Base-by-base conservation (phyloP, 108 stramenopile species). In the Cyclostephanos tholiformis region DNA sequence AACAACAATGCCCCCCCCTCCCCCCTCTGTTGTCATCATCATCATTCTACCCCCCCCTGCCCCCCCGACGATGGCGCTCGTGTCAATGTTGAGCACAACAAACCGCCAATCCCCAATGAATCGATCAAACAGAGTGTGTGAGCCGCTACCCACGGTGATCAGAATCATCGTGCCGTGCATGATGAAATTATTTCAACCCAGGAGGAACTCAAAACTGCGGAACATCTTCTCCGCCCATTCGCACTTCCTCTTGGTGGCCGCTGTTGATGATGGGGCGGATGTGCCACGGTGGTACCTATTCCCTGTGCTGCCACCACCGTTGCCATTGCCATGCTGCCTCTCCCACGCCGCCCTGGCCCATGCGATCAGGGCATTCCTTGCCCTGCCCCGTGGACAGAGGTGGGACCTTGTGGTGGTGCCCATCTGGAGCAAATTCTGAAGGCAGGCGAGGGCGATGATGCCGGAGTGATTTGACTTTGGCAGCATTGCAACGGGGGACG, bases 331-430 rank as follows among this genome's bases (percentile, higher is more conserved):
- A n/a, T n/a, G 14, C 17, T 9, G 29, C 6, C 39, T 17, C 4
- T 67, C 64, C 44, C 60, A 66, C 46, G 35, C 36, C 6, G 60
- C 51, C 58, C 49, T 67, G 65, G 65, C 59, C 5, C 39, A 32
- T 0, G 41, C 13, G 9, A 77, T 25, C 38, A 80, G 63, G 10
- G 39, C 59, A 26, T 74, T 80, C 39, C 93, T 63, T 14, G 87
- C 87, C 59, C 81, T 75, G 23, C 89, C 90, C 23, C 87, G 90
- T 11, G 93, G 91, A 77, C 88, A 89, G 14, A 95, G 63, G 11
- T 52, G 75, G n/a, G 90, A 81, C 59, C 91, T 90, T 35, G 93
- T 91, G 8, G 85, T 39, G 0, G 82, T 86, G 17, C 89, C 87
- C 82, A 89, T 79, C n/a, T 80, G 61, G 20, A 92, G 75, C 2